These are phyloP conservation scores for Hericium coralloides DNA, from an alignment of 768 basidiomycete species.

Conservation along the genomic window DNA sequence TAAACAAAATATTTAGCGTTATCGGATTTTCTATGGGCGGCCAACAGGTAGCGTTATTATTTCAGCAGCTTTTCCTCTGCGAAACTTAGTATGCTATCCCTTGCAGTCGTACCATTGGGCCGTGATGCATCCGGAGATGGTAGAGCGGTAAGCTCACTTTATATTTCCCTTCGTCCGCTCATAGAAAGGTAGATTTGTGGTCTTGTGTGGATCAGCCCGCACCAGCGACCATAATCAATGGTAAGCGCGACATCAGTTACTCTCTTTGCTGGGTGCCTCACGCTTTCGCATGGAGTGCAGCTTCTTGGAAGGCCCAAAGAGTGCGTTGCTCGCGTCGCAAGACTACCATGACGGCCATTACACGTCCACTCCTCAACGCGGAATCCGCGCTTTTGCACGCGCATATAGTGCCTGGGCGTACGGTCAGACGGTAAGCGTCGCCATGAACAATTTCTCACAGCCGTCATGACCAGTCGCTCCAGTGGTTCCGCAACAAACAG, in stretches of 20 bases:
- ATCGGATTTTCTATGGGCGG: slow-evolving; percentile 57
- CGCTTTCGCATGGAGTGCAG: slow-evolving; percentile 19
- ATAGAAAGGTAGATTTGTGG: slow-evolving; percentile 32
- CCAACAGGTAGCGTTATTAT: slow-evolving; percentile 29
- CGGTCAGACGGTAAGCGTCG: slow-evolving; percentile 36
- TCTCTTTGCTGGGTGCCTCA: background rate
- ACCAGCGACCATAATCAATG: slow-evolving; percentile 49
- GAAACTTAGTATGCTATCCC: no score
- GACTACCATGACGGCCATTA: slow-evolving; percentile 51
- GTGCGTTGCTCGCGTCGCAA: slow-evolving; percentile 42
- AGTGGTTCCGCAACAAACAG: slow-evolving; percentile 48
- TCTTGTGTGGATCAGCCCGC: slow-evolving; percentile 45
- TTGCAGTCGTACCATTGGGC: slow-evolving; percentile 48
- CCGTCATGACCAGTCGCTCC: background rate
- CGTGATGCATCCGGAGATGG: slow-evolving; percentile 43
- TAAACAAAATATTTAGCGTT: slow-evolving; percentile 36
- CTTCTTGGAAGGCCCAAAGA: slow-evolving; percentile 52
- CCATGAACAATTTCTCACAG: no score
- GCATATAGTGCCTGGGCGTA: slow-evolving; percentile 54
- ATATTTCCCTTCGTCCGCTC: background rate
- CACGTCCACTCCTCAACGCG: slow-evolving; percentile 34
- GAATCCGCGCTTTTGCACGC: slow-evolving; percentile 46
- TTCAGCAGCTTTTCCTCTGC: background rate
- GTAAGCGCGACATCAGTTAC: slow-evolving; percentile 19
- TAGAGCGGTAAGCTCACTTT: slow-evolving; percentile 30